A percentile compares a stretch with the other conserved stretches of the same genome.
These are phyloP conservation scores for Gleditsia sinensis DNA, from an alignment of 306 rosid genomes.

Conservation along the genomic window DNA sequence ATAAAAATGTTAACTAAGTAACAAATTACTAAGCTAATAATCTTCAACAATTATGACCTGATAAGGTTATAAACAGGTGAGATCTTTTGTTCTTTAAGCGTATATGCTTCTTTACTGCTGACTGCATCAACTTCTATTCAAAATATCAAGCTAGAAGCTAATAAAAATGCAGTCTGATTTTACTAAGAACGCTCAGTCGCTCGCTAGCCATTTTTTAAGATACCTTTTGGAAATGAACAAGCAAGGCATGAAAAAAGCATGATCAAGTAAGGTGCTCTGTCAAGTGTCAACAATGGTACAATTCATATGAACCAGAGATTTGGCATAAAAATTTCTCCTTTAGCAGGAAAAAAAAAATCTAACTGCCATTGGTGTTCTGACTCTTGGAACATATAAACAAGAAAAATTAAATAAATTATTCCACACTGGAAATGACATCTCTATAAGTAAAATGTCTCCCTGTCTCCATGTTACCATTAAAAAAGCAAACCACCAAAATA, in stretches of 20 bases:
- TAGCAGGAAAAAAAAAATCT: not conserved
- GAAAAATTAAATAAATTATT: not conserved
- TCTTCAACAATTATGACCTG: no score
- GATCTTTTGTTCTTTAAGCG: no score
- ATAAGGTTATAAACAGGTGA: no score
- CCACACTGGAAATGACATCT: not conserved
- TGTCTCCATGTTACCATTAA: not conserved
- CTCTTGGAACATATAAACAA: not conserved
- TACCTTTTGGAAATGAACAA: not conserved
- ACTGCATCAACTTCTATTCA: no score
- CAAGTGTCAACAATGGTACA: no score
- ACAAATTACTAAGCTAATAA: no score
- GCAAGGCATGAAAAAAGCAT: no score
- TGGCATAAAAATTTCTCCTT: not conserved
- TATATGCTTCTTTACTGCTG: no score
- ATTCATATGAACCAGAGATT: not conserved
- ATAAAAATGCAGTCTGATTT: not conserved
- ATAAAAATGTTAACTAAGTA: no score
- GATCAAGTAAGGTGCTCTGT: no score
- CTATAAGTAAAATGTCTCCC: not conserved
- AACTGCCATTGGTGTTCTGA: not conserved
- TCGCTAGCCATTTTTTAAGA: no score
- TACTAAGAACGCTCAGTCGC: not conserved
- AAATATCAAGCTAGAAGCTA: not conserved
- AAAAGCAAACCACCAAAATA: not conserved